Percentiles rank a stretch among this genome's conserved stretches.
Conservation (phyloP, 257 asterid species). For the Verbascum thapsus region DNA sequence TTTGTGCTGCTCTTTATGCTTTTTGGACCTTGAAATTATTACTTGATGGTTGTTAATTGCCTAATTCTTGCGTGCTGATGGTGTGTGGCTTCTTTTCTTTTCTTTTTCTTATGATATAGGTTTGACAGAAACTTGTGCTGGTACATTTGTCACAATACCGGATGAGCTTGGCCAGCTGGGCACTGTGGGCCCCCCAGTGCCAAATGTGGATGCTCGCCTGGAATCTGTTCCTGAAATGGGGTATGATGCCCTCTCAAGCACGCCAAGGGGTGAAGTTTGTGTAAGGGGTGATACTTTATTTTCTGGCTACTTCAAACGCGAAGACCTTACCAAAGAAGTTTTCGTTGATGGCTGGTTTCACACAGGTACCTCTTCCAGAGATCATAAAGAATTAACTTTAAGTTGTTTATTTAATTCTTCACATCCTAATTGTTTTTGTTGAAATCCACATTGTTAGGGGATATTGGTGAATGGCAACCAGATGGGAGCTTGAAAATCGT, state of each 20-base stretch:
- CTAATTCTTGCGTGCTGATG: conserved; percentile 22
- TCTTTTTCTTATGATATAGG: conserved; percentile 49
- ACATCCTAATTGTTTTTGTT: conserved; percentile 4
- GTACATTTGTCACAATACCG: conserved; percentile 86
- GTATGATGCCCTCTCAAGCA: conserved; percentile 79
- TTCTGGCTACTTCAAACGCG: conserved; percentile 88
- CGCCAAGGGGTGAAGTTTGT: conserved; percentile 94
- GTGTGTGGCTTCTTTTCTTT: conserved; percentile 17
- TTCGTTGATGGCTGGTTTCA: conserved; percentile 93
- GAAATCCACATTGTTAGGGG: conserved; percentile 56
- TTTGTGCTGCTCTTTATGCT: conserved; percentile 11
- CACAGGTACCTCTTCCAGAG: conserved; percentile 59
- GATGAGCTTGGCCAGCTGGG: conserved; percentile 76
- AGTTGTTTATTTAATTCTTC: conserved; percentile 18
- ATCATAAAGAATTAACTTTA: conserved; percentile 22
- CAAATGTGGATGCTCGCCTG: conserved; percentile 91
- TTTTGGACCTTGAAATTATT: conserved; percentile 16
- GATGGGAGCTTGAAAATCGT: conserved; percentile 89
- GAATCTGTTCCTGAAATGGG: conserved; percentile 99
- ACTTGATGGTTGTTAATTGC: conserved; percentile 19
- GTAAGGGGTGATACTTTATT: conserved; percentile 79
- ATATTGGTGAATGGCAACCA: conserved; percentile 91
- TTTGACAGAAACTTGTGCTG: conserved; percentile 95
- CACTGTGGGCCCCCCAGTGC: conserved; percentile 95
- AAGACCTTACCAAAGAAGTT: conserved; percentile 91